These are phyloP conservation scores for Saturnispora quitensis DNA, from an alignment of 805 yeast species.

Conservation along the genomic window DNA sequence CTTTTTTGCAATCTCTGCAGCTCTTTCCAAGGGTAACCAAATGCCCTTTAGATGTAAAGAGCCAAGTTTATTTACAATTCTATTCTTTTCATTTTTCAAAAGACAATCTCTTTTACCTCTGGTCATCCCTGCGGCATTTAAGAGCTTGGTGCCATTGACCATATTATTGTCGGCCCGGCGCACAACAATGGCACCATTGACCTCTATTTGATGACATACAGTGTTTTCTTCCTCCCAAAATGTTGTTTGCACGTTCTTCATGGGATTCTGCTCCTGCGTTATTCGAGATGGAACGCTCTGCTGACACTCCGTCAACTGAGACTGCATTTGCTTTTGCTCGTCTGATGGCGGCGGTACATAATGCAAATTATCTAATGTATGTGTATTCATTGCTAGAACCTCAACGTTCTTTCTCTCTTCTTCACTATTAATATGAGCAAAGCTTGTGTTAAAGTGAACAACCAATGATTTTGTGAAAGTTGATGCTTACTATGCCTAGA, in stretches of 20 bases:
- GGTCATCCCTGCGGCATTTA: slow-evolving; percentile 66
- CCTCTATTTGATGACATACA: slow-evolving; percentile 62
- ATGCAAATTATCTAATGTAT: neutral
- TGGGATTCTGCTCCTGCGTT: neutral
- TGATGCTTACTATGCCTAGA: neutral
- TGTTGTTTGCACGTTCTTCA: slow-evolving; percentile 32
- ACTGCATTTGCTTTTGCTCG: neutral
- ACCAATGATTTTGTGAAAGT: neutral
- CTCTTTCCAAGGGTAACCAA: slow-evolving; percentile 69
- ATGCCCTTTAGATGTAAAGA: slow-evolving; percentile 71
- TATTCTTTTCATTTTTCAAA: slow-evolving; percentile 52
- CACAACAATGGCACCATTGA: slow-evolving; percentile 57
- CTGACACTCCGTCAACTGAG: neutral
- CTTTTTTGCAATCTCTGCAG: slow-evolving; percentile 57
- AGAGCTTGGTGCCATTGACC: slow-evolving; percentile 62
- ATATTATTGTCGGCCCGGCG: slow-evolving; percentile 64
- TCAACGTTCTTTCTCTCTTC: neutral
- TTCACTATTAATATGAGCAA: neutral
- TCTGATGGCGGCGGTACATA: neutral
- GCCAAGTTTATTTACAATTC: slow-evolving; percentile 67
- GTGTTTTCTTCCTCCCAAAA: slow-evolving; percentile 75
- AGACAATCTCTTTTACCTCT: slow-evolving; percentile 67
- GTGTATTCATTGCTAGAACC: neutral
- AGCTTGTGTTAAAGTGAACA: neutral
- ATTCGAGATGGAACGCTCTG: neutral